A percentile compares a stretch with the other conserved stretches of the same genome.
Conservation (phyloP, 2,329 filamentous ascomycete genomes). For the Purpureocillium takamizusanense region DNA sequence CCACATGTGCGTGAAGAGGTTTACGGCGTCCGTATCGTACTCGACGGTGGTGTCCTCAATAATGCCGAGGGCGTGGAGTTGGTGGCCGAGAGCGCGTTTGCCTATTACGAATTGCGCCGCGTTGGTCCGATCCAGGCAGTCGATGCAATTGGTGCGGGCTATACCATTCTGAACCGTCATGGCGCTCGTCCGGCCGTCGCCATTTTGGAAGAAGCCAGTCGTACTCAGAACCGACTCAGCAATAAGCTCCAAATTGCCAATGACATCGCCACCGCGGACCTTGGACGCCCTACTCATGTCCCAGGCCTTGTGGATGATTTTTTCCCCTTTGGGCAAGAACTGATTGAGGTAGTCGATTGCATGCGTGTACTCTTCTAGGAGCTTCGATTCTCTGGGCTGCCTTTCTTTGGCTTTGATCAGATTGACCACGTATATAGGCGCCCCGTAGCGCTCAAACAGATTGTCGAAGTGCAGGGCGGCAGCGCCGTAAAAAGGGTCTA, state of each 20-base stretch:
- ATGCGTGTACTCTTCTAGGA: slow-evolving; percentile 78
- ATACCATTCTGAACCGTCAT: slow-evolving; percentile 78
- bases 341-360: slow-evolving; percentile 91
- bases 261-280: slow-evolving; percentile 85
- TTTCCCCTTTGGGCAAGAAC: slow-evolving; percentile 73
- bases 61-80: slow-evolving; percentile 85
- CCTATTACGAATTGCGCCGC: slow-evolving; percentile 97
- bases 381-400: slow-evolving; percentile 82
- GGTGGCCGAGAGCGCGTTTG: slow-evolving; percentile 84
- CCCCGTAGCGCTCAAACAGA: slow-evolving; percentile 85
- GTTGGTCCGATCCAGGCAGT: slow-evolving; percentile 94
- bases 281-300: slow-evolving; percentile 98
- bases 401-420: slow-evolving; percentile 84
- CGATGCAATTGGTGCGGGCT: slow-evolving; percentile 93
- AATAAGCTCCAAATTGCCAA: slow-evolving; percentile 81
- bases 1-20: slow-evolving; percentile 96
- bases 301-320: slow-evolving; percentile 90
- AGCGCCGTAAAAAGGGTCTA: slow-evolving; percentile 91
- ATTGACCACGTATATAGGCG: slow-evolving; percentile 85
- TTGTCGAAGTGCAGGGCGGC: slow-evolving; percentile 94
- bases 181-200: slow-evolving; percentile 56
- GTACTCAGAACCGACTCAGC: slow-evolving; percentile 76
- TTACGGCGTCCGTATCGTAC: slow-evolving; percentile 92
- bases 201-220: slow-evolving; percentile 94
- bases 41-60: slow-evolving; percentile 70